A percentile compares a stretch with the other conserved stretches of the same genome.
Evolutionary conservation across 257 asterid genomes (phyloP).

Genomic region (Ilex asprella): DNA sequence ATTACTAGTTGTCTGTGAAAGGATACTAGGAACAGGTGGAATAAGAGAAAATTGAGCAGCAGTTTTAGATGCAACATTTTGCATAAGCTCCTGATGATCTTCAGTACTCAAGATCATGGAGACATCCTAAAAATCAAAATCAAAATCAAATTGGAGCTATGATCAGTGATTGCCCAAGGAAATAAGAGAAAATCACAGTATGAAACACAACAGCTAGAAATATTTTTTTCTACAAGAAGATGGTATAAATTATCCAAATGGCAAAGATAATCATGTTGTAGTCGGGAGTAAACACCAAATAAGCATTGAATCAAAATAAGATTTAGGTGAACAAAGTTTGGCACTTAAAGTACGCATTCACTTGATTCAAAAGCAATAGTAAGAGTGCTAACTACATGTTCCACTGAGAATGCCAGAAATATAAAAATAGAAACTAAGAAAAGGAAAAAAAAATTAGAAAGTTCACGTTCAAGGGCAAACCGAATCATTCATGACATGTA

Average conservation of each 20-base stretch:
- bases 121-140: constrained; percentile 48
- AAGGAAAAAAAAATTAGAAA: not conserved
- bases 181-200: too few relatives aligned
- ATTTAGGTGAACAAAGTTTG: not conserved
- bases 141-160: not conserved
- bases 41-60: constrained; percentile 68
- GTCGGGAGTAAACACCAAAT: too few relatives aligned
- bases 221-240: too few relatives aligned
- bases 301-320: too few relatives aligned
- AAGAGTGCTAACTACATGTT: not conserved
- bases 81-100: constrained; percentile 82
- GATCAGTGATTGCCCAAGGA: too few relatives aligned
- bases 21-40: constrained; percentile 42
- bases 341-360: not conserved
- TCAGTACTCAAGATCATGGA: constrained; percentile 79
- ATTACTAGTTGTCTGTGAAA: constrained; percentile 22
- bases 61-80: constrained; percentile 70
- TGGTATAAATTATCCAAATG: too few relatives aligned
- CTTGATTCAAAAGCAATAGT: not conserved
- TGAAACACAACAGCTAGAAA: too few relatives aligned
- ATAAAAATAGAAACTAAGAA: not conserved
- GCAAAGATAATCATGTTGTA: too few relatives aligned
- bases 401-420: not conserved
- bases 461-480: constrained; percentile 27
- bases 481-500: constrained; percentile 94